Base-by-base conservation (phyloP, 1,284 basidiomycete genomes). In the Marasmius fiardii region DNA sequence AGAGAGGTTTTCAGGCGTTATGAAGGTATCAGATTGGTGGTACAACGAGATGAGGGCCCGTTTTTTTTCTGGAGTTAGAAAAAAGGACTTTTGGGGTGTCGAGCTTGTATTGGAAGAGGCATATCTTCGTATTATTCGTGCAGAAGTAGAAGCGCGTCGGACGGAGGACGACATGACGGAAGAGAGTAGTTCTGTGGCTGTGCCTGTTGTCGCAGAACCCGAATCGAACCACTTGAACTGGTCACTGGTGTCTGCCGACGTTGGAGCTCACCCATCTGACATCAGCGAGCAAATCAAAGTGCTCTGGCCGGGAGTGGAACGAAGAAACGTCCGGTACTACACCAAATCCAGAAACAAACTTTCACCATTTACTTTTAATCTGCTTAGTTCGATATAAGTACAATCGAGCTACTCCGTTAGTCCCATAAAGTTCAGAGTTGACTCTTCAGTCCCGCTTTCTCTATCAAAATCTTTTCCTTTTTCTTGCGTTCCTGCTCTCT, bases 11-110 rank as follows among this genome's bases (percentile, higher is more conserved):
- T 87, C 83, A n/a, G 74, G 74, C 8, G 87, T 88, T 58, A 90
- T 78, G 72, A 86, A 89, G 3, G 71, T 71, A 53, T 80, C 78
- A 44, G 83, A 71, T 69, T 87, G 79, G 73, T 90, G 88, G 72
- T 90, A 90, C 48, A 90, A 77, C 8, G 81, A 77, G 57, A 89
- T 78, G 60, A 90, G 82, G 4, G 86, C 83, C 58, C 86, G 85
- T 72, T 89, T 74, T 70, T 85, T 88, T 33, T 78, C 74, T n/a
- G 78, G 74, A 1, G 83, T 74, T 4, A 85, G 76, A 7, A 63
- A 61, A 59, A 61, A 57, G 60, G 69, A 61, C 49, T 67, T 58
- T 56, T 58, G 37, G 31, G 63, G 56, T 57, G 39, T 56, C 60
- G 50, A 58, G 33, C 64, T 60, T 34, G 65, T 52, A 31, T 62